These are phyloP conservation scores for Zychaea mexicana DNA, from an alignment of 371 early-diverging fungal species.

Conservation along the genomic window DNA sequence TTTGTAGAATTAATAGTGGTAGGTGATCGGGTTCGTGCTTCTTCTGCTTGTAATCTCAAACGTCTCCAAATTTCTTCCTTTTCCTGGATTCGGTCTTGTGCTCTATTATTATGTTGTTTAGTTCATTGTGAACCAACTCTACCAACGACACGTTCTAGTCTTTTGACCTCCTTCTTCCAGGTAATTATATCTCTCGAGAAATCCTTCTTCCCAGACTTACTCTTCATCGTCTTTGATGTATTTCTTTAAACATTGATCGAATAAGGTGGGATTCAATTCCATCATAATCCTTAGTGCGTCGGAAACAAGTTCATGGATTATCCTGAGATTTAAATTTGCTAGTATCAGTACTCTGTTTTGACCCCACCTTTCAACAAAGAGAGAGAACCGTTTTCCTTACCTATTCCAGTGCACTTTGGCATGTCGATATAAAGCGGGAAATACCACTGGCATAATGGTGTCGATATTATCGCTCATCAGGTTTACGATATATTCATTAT, in stretches of 20 bases:
- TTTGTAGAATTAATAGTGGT: not conserved
- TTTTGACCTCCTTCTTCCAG: no score
- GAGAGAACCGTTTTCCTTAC: conserved; percentile 48
- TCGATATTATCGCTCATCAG: conserved; percentile 88
- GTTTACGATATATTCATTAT: conserved; percentile 95
- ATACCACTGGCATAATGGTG: conserved; percentile 91
- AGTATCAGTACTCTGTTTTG: not conserved
- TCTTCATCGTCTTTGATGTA: conserved; percentile 26
- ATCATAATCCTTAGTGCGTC: conserved; percentile 92
- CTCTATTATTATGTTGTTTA: not conserved
- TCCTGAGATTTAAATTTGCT: conserved; percentile 46
- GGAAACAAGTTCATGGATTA: conserved; percentile 93
- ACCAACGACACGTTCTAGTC: no score
- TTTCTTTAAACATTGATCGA: conserved; percentile 85
- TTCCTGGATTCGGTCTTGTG: not conserved
- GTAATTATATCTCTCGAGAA: no score
- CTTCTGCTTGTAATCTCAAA: conserved; percentile 17
- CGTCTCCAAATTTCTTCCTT: conserved; percentile 16
- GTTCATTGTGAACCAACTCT: no score
- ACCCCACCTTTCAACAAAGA: no score
- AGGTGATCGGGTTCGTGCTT: not conserved
- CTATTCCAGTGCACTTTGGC: conserved; percentile 97
- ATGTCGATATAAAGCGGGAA: conserved; percentile 87
- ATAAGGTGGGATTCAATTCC: conserved; percentile 87
- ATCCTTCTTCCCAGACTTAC: no score